Conservation (phyloP, 805 yeast species). For the Lipomyces yamanashiensis region DNA sequence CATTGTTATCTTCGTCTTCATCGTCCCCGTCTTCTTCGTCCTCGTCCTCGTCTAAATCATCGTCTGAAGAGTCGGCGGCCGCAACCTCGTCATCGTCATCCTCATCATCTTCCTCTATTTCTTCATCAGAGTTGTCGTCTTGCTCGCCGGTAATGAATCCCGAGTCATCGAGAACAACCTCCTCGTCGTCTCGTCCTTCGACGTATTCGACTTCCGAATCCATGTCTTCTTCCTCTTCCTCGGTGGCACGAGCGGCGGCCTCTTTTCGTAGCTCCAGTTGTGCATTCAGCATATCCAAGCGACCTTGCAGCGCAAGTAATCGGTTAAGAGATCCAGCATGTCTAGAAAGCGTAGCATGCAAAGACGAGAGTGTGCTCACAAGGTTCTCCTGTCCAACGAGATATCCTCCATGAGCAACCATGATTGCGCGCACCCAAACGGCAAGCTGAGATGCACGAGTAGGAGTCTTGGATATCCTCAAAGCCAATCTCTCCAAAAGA, state of each 20-base stretch:
- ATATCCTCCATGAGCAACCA: conserved; percentile 71
- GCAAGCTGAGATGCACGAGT: conserved; percentile 56
- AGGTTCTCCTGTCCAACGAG: conserved; percentile 58
- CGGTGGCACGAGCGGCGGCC: conserved; percentile 44
- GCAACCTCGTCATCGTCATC: conserved; percentile 41
- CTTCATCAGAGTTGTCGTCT: conserved; percentile 47
- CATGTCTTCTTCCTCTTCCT: conserved; percentile 42
- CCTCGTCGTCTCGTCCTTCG: conserved; percentile 44
- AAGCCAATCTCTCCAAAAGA: conserved; percentile 55
- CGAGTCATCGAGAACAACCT: conserved; percentile 39
- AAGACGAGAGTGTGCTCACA: conserved; percentile 57
- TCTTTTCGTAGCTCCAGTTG: conserved; percentile 73
- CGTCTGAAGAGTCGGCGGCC: conserved; percentile 38
- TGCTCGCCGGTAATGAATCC: conserved; percentile 56
- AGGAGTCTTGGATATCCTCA: conserved; percentile 57
- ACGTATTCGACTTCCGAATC: conserved; percentile 54
- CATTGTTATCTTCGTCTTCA: conserved; percentile 17
- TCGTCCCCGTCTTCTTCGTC: conserved; percentile 36
- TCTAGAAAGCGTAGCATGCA: conserved; percentile 61
- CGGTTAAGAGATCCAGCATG: conserved; percentile 65
- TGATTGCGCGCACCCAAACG: conserved; percentile 81
- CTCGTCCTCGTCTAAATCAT: conserved; percentile 33
- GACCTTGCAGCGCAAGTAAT: conserved; percentile 81
- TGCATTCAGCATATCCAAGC: conserved; percentile 73
- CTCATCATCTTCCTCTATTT: conserved; percentile 43